Conservation (phyloP, 2,329 filamentous ascomycete species). For the Hortaea sp. region DNA sequence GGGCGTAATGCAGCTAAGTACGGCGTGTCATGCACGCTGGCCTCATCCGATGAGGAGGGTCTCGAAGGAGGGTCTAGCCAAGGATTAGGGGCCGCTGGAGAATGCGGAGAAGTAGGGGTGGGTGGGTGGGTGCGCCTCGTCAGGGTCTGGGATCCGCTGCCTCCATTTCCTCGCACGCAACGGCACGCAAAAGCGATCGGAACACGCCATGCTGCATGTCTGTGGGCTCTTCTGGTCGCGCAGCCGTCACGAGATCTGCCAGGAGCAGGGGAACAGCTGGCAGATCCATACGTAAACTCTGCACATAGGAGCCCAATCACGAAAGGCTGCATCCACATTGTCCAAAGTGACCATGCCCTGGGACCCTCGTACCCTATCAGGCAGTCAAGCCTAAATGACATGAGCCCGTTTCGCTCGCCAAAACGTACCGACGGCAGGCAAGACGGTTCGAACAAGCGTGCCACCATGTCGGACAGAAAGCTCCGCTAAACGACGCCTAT, state of each 20-base stretch:
- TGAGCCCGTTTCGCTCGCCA: too few relatives aligned
- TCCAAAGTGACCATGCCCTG: too few relatives aligned
- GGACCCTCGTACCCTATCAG: too few relatives aligned
- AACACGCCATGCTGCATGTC: neutral
- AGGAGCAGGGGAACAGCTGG: constrained; percentile 4
- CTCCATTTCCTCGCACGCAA: neutral
- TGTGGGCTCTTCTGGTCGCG: constrained; percentile 6
- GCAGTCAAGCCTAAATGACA: too few relatives aligned
- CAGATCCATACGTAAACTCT: constrained; percentile 4
- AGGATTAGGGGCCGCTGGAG: constrained; percentile 6
- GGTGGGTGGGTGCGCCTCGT: too few relatives aligned
- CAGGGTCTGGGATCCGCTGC: neutral
- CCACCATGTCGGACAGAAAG: too few relatives aligned
- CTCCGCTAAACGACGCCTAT: neutral
- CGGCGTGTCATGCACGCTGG: neutral
- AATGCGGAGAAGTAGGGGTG: constrained; percentile 8
- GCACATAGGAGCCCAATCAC: neutral
- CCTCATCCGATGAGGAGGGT: neutral
- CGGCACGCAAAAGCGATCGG: neutral
- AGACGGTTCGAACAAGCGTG: neutral
- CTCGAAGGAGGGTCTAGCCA: constrained; percentile 3
- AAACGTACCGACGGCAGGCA: neutral
- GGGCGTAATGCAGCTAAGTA: constrained; percentile 5
- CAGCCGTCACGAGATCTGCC: constrained; percentile 10
- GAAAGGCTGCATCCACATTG: too few relatives aligned